Percentiles rank a stretch among this genome's conserved stretches.
Evolutionary conservation across 2,329 filamentous ascomycete genomes (phyloP).

Genomic region (Orbilia brochopaga): DNA sequence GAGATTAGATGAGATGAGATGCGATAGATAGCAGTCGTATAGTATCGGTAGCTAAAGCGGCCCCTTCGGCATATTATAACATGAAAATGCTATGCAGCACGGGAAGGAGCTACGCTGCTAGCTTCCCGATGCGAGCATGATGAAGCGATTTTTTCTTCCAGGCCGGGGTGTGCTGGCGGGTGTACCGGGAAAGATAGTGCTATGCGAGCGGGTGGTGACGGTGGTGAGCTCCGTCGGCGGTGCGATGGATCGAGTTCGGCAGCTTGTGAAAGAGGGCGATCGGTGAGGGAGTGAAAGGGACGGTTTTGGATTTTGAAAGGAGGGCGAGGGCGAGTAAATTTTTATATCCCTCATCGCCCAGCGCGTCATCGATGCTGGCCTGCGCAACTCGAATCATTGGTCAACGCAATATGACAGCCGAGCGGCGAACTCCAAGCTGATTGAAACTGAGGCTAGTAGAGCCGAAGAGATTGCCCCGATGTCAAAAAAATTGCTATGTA

Average conservation of each 20-base stretch:
- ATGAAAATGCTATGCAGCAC: neutral
- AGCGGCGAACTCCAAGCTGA: no score
- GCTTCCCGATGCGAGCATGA: slow-evolving; percentile 6
- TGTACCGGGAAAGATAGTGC: neutral
- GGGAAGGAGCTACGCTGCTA: neutral
- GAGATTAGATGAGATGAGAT: slow-evolving; percentile 4
- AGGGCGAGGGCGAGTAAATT: neutral
- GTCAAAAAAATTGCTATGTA: no score
- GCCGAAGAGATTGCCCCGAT: no score
- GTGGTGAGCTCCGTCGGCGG: neutral
- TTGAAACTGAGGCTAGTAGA: no score
- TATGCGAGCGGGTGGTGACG: neutral
- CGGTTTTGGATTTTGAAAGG: neutral
- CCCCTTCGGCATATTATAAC: neutral
- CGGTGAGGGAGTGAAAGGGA: neutral
- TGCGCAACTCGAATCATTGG: neutral
- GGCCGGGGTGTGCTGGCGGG: neutral
- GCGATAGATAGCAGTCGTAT: neutral
- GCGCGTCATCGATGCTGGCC: neutral
- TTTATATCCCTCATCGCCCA: slow-evolving; percentile 3
- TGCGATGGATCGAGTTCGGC: neutral
- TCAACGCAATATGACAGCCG: no score
- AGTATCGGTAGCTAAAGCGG: neutral
- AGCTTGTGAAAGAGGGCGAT: neutral
- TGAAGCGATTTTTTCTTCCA: neutral